Percentiles rank a stretch among this genome's conserved stretches.
Evolutionary conservation across 148 eudicot genomes (phyloP).

Genomic region (Rhododendron ferrugineum): DNA sequence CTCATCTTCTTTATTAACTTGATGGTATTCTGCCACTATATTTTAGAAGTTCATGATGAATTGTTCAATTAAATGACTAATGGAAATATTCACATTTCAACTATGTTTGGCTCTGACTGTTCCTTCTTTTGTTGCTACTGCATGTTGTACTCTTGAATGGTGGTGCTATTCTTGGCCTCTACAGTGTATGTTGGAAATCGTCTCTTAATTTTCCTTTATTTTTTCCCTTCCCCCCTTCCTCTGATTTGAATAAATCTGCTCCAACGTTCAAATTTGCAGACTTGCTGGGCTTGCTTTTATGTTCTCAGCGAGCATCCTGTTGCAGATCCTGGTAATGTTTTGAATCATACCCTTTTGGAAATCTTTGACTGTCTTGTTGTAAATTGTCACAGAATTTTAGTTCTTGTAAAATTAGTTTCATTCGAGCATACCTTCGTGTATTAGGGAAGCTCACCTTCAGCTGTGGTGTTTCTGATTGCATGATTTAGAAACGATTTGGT

Average conservation of each 20-base stretch:
- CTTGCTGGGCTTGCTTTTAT: slow-evolving; percentile 93
- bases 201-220: neutral
- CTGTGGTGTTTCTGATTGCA: neutral
- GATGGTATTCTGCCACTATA: slow-evolving; percentile 1
- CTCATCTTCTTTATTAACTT: neutral
- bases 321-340: slow-evolving; percentile 63
- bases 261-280: slow-evolving; percentile 36
- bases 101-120: slow-evolving; percentile 15
- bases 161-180: slow-evolving; percentile 16
- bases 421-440: neutral
- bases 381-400: neutral
- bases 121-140: slow-evolving; percentile 16
- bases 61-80: neutral
- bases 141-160: slow-evolving; percentile 18
- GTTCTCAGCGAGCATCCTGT: slow-evolving; percentile 78
- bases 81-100: neutral
- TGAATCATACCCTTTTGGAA: neutral
- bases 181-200: slow-evolving; percentile 64
- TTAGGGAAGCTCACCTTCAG: neutral
- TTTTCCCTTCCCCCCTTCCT: neutral
- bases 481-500: neutral
- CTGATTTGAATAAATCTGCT: slow-evolving; percentile 11
- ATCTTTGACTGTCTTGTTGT: neutral
- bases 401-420: slow-evolving; percentile 1
- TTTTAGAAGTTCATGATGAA: neutral